Evolutionary conservation across 1,284 basidiomycete genomes (phyloP), one percentile per base, ranked within the genome.

Genomic region (Hymenochaete sp.): DNA sequence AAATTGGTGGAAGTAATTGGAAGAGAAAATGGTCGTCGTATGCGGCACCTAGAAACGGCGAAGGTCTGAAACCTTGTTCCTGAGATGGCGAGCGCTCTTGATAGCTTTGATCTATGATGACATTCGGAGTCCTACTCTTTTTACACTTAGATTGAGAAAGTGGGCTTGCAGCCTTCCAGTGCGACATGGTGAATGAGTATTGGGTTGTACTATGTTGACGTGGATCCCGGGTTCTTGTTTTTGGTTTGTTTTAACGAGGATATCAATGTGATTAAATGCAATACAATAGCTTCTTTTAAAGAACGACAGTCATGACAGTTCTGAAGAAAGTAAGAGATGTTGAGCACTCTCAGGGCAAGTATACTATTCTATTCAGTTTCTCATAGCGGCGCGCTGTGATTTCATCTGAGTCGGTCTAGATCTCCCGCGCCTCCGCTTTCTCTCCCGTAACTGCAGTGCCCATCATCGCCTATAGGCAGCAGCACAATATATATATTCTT

Each of bases 1-100:
- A 85, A 85, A 58, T 71, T 83, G 24, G 72, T 79, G 21, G 68
- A 70, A 55, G 84, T 95, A 33, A 62, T 95, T 53, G 70, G 82
- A 54, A 79, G 84, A 40, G 92, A 96, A 67, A 88, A 95, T 29
- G 61, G 80, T 33, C 79, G 79, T 2, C 79, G 77, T 0, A 90
- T 96, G 87, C 68, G 77, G 45, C 67, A 90, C 18, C 63, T 93
- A 2, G 92, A 92, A 29, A 87, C 80, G 13, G 72, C 71, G n/a
- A 75, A 66, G 38, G 62, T 95, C 11, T 60, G 68, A 6, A 78
- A 93, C 47, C 68, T 95, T 35, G 75, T 68, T 32, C 89, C 91
- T 0, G 82, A 87, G 57, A 79, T 93, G 83, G 82, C 90, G 33
- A 58, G 66, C 49, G 9, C 48, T 22, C 4, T 25, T 29, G 16